Conservation (phyloP, 2,329 filamentous ascomycete genomes). For the Chrysosphaeria jannelii region DNA sequence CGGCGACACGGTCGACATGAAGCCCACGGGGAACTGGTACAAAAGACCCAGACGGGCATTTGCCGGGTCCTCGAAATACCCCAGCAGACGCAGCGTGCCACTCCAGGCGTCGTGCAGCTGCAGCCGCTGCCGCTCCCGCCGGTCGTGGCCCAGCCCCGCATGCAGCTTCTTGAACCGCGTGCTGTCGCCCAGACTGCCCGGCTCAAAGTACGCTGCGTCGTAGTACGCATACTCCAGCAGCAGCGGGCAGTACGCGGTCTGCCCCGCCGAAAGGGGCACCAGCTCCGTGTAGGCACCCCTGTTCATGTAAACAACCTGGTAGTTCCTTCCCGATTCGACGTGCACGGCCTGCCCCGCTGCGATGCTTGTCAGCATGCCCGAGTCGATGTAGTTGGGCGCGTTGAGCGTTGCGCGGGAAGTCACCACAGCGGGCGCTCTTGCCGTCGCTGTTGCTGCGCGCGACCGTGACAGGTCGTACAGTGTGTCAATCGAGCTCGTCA, state of each 20-base stretch:
- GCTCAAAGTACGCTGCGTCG: constrained; percentile 28
- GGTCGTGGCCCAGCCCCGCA: constrained; percentile 20
- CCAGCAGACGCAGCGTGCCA: constrained; percentile 27
- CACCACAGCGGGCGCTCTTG: no score
- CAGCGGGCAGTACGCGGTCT: constrained; percentile 19
- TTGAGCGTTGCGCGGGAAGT: no score
- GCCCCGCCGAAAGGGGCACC: constrained; percentile 11
- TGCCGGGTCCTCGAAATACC: constrained; percentile 46
- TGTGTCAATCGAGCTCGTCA: constrained; percentile 52
- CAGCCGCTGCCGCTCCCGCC: constrained; percentile 13
- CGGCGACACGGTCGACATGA: constrained; percentile 18
- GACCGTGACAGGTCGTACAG: constrained; percentile 48
- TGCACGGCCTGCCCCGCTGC: no score
- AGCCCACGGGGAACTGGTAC: constrained; percentile 39
- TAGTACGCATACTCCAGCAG: constrained; percentile 42
- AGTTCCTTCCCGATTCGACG: no score
- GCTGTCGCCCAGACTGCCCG: constrained; percentile 33
- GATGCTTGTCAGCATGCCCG: constrained; percentile 17
- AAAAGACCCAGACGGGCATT: constrained; percentile 42
- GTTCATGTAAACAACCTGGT: constrained; percentile 20
- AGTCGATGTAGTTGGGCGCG: constrained; percentile 27
- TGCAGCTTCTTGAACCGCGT: constrained; percentile 32
- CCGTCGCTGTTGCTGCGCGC: constrained; percentile 15
- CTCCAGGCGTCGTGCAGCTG: constrained; percentile 24
- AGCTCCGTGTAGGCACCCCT: constrained; percentile 21